Percentiles rank a stretch among this genome's conserved stretches.
phyloP scores from a whole-genome alignment of 2,329 filamentous ascomycete species.

The Thielaviopsis musarum region DNA sequence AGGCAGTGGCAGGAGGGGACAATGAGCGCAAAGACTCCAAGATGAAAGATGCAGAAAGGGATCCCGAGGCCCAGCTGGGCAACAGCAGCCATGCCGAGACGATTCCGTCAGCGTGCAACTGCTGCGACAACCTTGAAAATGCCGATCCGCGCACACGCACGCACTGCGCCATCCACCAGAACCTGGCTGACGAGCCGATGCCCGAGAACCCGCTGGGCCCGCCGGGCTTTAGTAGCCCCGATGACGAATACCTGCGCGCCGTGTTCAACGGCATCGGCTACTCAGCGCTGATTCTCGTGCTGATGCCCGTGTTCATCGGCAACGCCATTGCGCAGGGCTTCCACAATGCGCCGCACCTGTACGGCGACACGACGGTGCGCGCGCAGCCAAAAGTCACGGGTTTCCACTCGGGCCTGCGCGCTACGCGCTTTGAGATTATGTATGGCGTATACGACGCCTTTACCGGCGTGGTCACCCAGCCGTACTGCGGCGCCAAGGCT shows the following conservation, averaged over 20 bases:
- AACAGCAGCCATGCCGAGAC: background rate
- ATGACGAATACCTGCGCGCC: constrained; percentile 29
- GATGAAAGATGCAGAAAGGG: background rate
- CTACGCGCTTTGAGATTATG: constrained; percentile 42
- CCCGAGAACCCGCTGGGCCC: constrained; percentile 3
- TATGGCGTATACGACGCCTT: constrained; percentile 50
- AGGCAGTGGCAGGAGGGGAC: too few species aligned
- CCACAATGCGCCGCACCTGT: constrained; percentile 53
- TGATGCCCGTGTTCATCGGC: constrained; percentile 42
- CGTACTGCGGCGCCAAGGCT: constrained; percentile 35
- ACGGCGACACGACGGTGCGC: constrained; percentile 53
- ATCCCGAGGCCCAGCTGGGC: too few species aligned
- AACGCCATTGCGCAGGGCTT: constrained; percentile 51
- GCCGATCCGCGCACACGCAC: background rate
- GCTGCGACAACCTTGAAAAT: background rate
- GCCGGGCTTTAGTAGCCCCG: constrained; percentile 13
- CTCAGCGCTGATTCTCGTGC: constrained; percentile 33
- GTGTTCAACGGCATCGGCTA: constrained; percentile 34
- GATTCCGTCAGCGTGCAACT: too few species aligned
- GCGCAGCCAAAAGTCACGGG: constrained; percentile 46
- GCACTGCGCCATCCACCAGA: constrained; percentile 11
- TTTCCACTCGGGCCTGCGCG: constrained; percentile 43
- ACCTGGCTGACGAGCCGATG: constrained; percentile 12
- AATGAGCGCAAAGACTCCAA: background rate
- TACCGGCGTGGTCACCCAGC: constrained; percentile 35